Evolutionary conservation across 1,284 basidiomycete genomes (phyloP).

Genomic region (Marasmius tenuissimus): DNA sequence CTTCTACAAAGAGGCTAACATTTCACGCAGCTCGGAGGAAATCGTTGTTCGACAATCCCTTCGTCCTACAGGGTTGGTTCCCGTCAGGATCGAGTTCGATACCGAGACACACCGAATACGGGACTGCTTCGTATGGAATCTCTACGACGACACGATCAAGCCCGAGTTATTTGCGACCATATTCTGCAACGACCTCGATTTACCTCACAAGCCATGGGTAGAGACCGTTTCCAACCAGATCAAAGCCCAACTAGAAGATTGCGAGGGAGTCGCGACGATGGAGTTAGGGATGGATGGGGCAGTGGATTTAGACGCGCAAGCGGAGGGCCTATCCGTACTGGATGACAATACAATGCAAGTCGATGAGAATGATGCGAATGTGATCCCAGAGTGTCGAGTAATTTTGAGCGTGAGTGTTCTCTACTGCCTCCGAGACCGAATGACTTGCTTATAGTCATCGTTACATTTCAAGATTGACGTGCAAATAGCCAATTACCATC

Average conservation of each 20-base stretch:
- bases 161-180: constrained; percentile 84
- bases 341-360: constrained; percentile 19
- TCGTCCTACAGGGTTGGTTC: constrained; percentile 74
- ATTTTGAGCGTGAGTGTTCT: constrained; percentile 75
- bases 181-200: constrained; percentile 87
- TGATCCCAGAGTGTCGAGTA: constrained; percentile 84
- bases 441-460: constrained; percentile 2
- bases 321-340: constrained; percentile 19
- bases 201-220: constrained; percentile 67
- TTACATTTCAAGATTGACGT: constrained; percentile 80
- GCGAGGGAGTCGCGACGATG: constrained; percentile 77
- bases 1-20: not conserved
- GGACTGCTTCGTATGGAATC: constrained; percentile 97
- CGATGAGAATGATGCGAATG: constrained; percentile 49
- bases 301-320: constrained; percentile 38
- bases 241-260: constrained; percentile 86
- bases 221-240: constrained; percentile 86
- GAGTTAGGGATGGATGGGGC: constrained; percentile 69
- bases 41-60: constrained; percentile 65
- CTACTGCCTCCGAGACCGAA: constrained; percentile 12
- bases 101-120: constrained; percentile 89
- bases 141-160: constrained; percentile 78
- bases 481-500: constrained; percentile 90
- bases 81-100: constrained; percentile 94
- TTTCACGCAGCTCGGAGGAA: constrained; percentile 55